Evolutionary conservation across 202 grass and related monocot genomes (phyloP), one percentile per base, ranked within the genome.

Genomic region (Schoenoplectus triqueter): DNA sequence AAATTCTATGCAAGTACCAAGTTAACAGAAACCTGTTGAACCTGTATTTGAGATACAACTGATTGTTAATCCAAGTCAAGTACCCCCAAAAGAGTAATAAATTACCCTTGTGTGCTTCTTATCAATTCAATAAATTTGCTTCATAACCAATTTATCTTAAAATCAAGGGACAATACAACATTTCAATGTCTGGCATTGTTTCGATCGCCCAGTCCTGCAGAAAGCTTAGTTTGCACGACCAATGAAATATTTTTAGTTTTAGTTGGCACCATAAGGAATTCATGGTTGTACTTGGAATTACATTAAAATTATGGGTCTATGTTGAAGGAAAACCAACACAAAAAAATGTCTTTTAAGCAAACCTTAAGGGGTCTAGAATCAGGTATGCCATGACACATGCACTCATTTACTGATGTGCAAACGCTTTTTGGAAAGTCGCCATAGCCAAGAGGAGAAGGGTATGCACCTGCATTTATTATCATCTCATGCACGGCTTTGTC

Each of bases 401-500:
- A 97, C 45, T 97, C 92, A 4, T 97, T 97, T 47, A 94, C 90
- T 60, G 94, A 97, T 66, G 94, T 94, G 87, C 94, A 97, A 64
- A 94, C 92, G 31, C 94, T 97, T 81, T 94, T 97, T 55, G 92
- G 92, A 84, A 97, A 97, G 50, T 92, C 92, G 0, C 92, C 94
- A 66, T 97, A 97, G 82, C 92, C 92, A 85, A 97, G 90, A 1
- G 94, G 94, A 66, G 94, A 97, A 88, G 94, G 92, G 82, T 97
- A 97, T 46, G 92, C 94, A 89, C 92, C 94, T 80, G 92, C 90
- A 81, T 92, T 86, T 73, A 91, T 89, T 68, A 97, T 94, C 94
- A 94, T 97, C 85, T 94, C 91, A 89, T 97, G 94, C 64, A 97
- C 94, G 86, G 90, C 90, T 92, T 94, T 91, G 89, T 97, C 94